phyloP scores from a whole-genome alignment of 441 rosid genomes.

The Isatis lusitanica region DNA sequence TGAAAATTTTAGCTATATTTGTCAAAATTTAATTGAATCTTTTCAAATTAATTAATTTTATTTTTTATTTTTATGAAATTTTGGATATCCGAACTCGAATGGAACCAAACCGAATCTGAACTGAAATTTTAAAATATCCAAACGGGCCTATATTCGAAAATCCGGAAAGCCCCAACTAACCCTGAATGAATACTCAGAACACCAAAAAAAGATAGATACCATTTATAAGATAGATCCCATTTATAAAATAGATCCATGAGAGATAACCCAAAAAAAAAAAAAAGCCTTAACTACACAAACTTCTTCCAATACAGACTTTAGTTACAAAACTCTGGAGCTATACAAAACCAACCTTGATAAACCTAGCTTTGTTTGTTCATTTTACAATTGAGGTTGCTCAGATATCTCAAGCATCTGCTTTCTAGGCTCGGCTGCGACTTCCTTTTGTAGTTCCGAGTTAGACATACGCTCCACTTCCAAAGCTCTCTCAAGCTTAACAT shows the following conservation, averaged over 20 bases:
- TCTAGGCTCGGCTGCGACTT: conserved; percentile 30
- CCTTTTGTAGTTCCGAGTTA: conserved; percentile 70
- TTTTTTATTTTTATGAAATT: too few relatives aligned
- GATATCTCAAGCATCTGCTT: conserved; percentile 16
- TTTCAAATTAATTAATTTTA: too few relatives aligned
- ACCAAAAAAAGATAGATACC: neutral
- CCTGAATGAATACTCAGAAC: too few relatives aligned
- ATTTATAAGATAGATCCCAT: neutral
- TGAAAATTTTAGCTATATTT: too few relatives aligned
- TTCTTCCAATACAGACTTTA: neutral
- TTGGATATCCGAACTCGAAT: too few relatives aligned
- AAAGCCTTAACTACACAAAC: conserved; percentile 5
- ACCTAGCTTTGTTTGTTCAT: conserved; percentile 6
- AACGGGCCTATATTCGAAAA: too few relatives aligned
- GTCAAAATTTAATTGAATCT: too few relatives aligned
- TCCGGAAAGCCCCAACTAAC: too few relatives aligned
- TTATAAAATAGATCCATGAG: neutral
- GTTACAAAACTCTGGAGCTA: conserved; percentile 7
- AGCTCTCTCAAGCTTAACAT: conserved; percentile 70
- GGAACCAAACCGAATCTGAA: too few relatives aligned
- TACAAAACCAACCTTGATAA: neutral
- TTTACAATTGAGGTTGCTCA: conserved; percentile 19
- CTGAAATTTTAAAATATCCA: too few relatives aligned
- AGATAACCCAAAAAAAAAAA: neutral
- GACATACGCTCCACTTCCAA: conserved; percentile 73